Evolutionary conservation across 495 filamentous ascomycete genomes (phyloP).

Genomic region (Lentithecium fluviatile): DNA sequence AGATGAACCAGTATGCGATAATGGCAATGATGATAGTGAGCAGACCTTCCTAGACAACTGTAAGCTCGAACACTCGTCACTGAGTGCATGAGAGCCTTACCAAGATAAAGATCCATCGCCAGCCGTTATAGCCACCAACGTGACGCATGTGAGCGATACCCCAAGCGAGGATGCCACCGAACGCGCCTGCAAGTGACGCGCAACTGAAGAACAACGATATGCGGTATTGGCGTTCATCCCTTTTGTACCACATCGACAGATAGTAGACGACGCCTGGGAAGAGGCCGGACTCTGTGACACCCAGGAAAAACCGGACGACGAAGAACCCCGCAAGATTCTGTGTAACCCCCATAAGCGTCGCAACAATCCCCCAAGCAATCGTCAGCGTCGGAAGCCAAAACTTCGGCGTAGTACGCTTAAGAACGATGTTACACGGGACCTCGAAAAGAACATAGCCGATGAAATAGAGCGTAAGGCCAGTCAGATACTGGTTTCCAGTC

Average conservation of each 20-base stretch:
- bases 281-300: slow-evolving; percentile 54
- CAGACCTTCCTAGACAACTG: slow-evolving; percentile 58
- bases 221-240: slow-evolving; percentile 68
- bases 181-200: slow-evolving; percentile 73
- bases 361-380: slow-evolving; percentile 61
- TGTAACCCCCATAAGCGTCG: slow-evolving; percentile 67
- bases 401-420: slow-evolving; percentile 68
- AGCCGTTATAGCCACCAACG: slow-evolving; percentile 64
- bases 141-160: slow-evolving; percentile 63
- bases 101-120: slow-evolving; percentile 83
- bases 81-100: slow-evolving; percentile 44
- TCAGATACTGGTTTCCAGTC: slow-evolving; percentile 70
- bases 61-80: slow-evolving; percentile 16
- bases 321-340: slow-evolving; percentile 66
- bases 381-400: slow-evolving; percentile 58
- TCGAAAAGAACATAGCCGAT: slow-evolving; percentile 73
- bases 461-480: slow-evolving; percentile 71
- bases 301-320: slow-evolving; percentile 57
- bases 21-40: slow-evolving; percentile 63
- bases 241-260: slow-evolving; percentile 82
- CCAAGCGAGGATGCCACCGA: slow-evolving; percentile 74
- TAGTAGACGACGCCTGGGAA: slow-evolving; percentile 80
- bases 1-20: slow-evolving; percentile 65
- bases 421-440: slow-evolving; percentile 47
- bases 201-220: slow-evolving; percentile 75